Evolutionary conservation across 768 basidiomycete species (phyloP).

Genomic region (Podaxis mareebaensis): DNA sequence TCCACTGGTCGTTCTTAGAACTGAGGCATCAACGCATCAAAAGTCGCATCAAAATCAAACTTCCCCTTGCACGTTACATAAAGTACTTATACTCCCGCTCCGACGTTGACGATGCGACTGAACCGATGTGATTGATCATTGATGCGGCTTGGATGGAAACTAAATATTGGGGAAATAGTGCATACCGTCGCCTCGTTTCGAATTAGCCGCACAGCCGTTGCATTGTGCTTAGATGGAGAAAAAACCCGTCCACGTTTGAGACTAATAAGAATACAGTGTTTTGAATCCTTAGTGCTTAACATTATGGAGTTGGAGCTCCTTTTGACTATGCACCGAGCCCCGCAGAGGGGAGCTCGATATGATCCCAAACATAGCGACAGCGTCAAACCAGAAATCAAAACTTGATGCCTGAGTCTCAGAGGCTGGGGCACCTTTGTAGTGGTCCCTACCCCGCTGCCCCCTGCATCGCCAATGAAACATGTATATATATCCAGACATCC

Average conservation of each 20-base stretch:
- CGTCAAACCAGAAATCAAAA: not conserved
- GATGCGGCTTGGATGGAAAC: conserved; percentile 1
- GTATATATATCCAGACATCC: not conserved
- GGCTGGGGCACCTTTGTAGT: not conserved
- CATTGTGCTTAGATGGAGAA: not conserved
- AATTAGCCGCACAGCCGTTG: not conserved
- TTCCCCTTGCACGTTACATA: not conserved
- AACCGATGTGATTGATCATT: not conserved
- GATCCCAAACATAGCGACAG: not conserved
- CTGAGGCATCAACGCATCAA: conserved; percentile 4
- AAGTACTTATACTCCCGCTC: not conserved
- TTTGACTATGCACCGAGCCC: not conserved
- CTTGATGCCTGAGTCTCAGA: not conserved
- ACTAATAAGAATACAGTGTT: too few species aligned
- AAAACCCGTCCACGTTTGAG: too few species aligned
- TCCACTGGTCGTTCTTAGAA: not conserved
- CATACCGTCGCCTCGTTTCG: not conserved
- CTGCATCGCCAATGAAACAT: not conserved
- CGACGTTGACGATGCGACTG: not conserved
- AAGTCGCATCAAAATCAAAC: conserved; percentile 5
- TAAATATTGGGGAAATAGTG: not conserved
- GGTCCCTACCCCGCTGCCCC: not conserved
- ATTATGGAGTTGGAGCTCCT: not conserved
- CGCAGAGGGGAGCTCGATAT: not conserved
- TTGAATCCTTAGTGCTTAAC: not conserved